phyloP scores from a whole-genome alignment of 1,284 basidiomycete species.

The Mycosarcoma mackinlayi region DNA sequence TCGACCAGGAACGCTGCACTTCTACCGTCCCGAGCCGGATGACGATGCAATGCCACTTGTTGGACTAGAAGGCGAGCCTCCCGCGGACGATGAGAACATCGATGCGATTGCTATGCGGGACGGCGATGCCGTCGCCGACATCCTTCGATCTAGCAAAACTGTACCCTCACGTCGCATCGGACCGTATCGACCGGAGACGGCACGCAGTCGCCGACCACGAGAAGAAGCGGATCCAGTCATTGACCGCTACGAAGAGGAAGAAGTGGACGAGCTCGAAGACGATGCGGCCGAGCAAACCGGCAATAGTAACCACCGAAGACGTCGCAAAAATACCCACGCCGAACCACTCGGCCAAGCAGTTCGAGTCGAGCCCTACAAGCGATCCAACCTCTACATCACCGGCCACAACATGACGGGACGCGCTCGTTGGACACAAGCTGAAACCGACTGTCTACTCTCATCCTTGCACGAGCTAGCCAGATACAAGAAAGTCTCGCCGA shows the following conservation, averaged over 20 bases:
- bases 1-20: conserved; percentile 35
- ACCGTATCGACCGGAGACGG: conserved; percentile 27
- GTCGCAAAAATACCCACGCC: conserved; percentile 10
- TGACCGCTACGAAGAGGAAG: conserved; percentile 8
- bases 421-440: conserved; percentile 35
- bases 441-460: conserved; percentile 28
- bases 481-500: conserved; percentile 40
- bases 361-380: conserved; percentile 41
- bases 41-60: conserved; percentile 21
- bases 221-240: conserved; percentile 21
- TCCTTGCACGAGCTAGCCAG: conserved; percentile 38
- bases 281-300: conserved; percentile 1
- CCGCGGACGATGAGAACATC: conserved; percentile 11
- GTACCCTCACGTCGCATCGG: conserved; percentile 30
- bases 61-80: conserved; percentile 8
- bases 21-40: conserved; percentile 25
- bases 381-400: conserved; percentile 47
- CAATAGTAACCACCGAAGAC: conserved; percentile 5
- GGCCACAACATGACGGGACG: conserved; percentile 54
- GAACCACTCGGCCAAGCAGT: conserved; percentile 27
- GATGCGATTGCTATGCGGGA: conserved; percentile 38
- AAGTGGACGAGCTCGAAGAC: conserved; percentile 36
- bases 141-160: conserved; percentile 14
- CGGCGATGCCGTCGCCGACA: conserved; percentile 14
- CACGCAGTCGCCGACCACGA: background rate